Conservation (phyloP, 108 stramenopile species). For the Nitzschia putrida region DNA sequence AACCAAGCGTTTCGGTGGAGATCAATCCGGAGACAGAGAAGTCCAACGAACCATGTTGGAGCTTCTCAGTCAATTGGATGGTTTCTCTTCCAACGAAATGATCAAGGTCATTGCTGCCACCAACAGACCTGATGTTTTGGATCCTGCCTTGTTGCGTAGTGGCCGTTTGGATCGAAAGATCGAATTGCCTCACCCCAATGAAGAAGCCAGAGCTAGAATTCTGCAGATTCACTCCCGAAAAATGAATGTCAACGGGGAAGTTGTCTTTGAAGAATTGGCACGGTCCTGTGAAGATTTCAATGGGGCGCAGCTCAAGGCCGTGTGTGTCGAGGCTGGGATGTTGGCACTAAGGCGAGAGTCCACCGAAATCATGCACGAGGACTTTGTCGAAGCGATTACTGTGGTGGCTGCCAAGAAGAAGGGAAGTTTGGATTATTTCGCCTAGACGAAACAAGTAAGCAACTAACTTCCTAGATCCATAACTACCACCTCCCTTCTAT, state of each 20-base stretch:
- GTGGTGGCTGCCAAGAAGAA: slow-evolving; percentile 99
- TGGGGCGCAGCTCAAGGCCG: slow-evolving; percentile 97
- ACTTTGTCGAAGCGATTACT: slow-evolving; percentile 96
- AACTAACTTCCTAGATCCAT: background rate
- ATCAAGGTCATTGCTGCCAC: slow-evolving; percentile 99
- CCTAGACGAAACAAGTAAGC: slow-evolving; percentile 45
- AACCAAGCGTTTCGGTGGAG: slow-evolving; percentile 98
- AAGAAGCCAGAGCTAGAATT: slow-evolving; percentile 93
- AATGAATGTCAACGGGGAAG: slow-evolving; percentile 89
- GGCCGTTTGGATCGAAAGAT: slow-evolving; percentile 98
- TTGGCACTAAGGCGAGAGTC: slow-evolving; percentile 83
- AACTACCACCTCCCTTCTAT: no score
- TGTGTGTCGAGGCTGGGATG: slow-evolving; percentile 99
- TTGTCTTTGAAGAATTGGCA: slow-evolving; percentile 95
- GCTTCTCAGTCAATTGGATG: slow-evolving; percentile 97
- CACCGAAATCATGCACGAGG: slow-evolving; percentile 76
- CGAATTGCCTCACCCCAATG: slow-evolving; percentile 96
- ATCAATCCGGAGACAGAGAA: slow-evolving; percentile 97
- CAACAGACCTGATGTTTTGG: slow-evolving; percentile 95
- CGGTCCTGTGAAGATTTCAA: slow-evolving; percentile 97
- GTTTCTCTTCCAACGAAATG: slow-evolving; percentile 95
- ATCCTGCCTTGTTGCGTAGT: slow-evolving; percentile 96
- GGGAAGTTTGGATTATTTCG: slow-evolving; percentile 96
- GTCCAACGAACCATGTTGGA: slow-evolving; percentile 99
- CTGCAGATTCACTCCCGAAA: slow-evolving; percentile 93